Percentiles rank a stretch among this genome's conserved stretches.
phyloP scores from a whole-genome alignment of 2,329 filamentous ascomycete species.

The Chrysoporthe austroafricana region DNA sequence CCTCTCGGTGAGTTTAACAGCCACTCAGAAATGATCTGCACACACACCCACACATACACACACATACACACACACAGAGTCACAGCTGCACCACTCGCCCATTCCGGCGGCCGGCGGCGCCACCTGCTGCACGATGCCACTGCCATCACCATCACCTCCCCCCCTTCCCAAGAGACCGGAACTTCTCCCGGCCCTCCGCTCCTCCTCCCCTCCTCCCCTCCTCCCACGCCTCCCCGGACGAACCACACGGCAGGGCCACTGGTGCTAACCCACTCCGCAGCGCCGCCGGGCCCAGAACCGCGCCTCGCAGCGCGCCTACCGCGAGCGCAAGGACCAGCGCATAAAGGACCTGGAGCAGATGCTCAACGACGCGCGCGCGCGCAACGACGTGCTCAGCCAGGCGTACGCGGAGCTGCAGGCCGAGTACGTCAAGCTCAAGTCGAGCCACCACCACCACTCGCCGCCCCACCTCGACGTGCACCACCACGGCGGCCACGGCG shows the following conservation, averaged over 20 bases:
- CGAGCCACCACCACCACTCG: not conserved
- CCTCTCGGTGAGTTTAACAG: constrained; percentile 46
- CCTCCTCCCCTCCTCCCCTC: not conserved
- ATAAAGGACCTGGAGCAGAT: constrained; percentile 65
- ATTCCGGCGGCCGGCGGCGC: constrained; percentile 1
- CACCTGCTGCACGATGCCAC: constrained; percentile 19
- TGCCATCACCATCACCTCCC: constrained; percentile 5
- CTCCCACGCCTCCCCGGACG: too few relatives aligned
- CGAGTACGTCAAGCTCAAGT: constrained; percentile 47
- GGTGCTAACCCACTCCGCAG: constrained; percentile 37
- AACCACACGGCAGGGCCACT: too few relatives aligned
- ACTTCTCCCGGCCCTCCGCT: not conserved
- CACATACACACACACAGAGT: not conserved
- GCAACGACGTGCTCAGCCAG: constrained; percentile 58
- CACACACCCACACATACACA: too few relatives aligned
- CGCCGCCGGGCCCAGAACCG: constrained; percentile 63
- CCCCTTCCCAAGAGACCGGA: too few relatives aligned
- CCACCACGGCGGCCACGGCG: constrained; percentile 30
- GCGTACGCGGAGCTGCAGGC: constrained; percentile 56
- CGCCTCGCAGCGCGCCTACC: constrained; percentile 63
- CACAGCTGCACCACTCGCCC: not conserved
- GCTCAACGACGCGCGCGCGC: constrained; percentile 56
- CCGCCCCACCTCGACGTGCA: constrained; percentile 34
- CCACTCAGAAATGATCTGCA: not conserved
- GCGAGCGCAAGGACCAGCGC: constrained; percentile 67